These are phyloP conservation scores for Earliella scabrosa DNA, from an alignment of 1,284 basidiomycete species.

Conservation along the genomic window DNA sequence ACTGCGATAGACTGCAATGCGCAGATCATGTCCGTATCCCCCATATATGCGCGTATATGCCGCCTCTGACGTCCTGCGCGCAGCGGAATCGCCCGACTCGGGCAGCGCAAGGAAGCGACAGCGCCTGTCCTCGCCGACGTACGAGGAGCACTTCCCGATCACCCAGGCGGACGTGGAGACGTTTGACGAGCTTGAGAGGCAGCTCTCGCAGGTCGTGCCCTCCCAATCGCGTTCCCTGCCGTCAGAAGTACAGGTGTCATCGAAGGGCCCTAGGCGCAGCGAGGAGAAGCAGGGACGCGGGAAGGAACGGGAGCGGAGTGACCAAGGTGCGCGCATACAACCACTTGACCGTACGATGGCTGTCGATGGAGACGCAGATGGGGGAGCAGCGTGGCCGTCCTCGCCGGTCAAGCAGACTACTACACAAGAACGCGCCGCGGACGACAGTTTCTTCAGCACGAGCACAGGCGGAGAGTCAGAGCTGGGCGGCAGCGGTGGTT, in stretches of 20 bases:
- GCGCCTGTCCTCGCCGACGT: conserved; percentile 71
- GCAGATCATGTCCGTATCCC: conserved; percentile 6
- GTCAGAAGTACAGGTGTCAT: neutral
- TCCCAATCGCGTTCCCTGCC: conserved; percentile 11
- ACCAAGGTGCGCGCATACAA: conserved; percentile 19
- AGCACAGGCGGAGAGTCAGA: no score
- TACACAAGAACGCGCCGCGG: conserved; percentile 12
- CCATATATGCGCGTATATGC: neutral
- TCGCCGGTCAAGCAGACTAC: conserved; percentile 12
- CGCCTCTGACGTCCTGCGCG: neutral
- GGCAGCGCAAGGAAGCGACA: conserved; percentile 46
- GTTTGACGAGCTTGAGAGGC: conserved; percentile 57
- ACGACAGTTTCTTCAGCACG: conserved; percentile 17
- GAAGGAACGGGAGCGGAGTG: neutral
- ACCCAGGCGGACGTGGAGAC: conserved; percentile 61
- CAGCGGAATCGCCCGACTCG: conserved; percentile 22
- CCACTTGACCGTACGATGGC: neutral
- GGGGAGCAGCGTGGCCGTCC: conserved; percentile 15
- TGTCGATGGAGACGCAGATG: neutral
- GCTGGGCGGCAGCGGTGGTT: neutral
- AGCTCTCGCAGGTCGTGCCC: conserved; percentile 44
- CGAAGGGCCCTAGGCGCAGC: no score
- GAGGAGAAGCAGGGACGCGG: neutral
- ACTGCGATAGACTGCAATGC: conserved; percentile 3
- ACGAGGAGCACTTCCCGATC: conserved; percentile 58